Evolutionary conservation across 108 stramenopile genomes (phyloP).

Genomic region (Nannochloropsis oceanica): DNA sequence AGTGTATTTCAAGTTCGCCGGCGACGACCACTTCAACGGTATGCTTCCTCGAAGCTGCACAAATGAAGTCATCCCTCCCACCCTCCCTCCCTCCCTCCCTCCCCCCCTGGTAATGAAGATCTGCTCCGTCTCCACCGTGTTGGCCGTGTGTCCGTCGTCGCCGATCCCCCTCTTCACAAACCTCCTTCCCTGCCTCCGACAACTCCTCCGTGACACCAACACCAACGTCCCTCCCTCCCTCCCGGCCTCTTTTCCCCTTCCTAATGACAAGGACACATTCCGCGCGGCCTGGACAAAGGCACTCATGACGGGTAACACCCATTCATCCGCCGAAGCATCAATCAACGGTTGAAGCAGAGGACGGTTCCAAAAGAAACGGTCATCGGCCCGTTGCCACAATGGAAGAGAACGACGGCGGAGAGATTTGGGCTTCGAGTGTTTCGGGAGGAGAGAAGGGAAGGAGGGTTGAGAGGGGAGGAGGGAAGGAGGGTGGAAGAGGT

Average conservation of each 20-base stretch:
- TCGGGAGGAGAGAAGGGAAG: not conserved
- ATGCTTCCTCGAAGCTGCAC: slow-evolving; percentile 84
- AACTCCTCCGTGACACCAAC: slow-evolving; percentile 67
- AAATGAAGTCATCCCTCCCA: slow-evolving; percentile 31
- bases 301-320: not conserved
- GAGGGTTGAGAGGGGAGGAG: not conserved
- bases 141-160: slow-evolving; percentile 66
- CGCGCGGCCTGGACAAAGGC: not conserved
- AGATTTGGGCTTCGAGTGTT: not conserved
- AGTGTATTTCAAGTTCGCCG: slow-evolving; percentile 69
- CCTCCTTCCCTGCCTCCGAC: slow-evolving; percentile 54
- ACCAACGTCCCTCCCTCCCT: slow-evolving; percentile 28
- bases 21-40: slow-evolving; percentile 80
- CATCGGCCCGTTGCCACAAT: slow-evolving; percentile 40
- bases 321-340: not conserved
- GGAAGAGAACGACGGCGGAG: not conserved
- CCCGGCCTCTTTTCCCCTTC: not conserved
- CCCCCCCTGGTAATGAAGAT: not conserved
- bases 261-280: not conserved
- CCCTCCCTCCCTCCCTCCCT: not conserved
- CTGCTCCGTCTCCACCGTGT: slow-evolving; percentile 90
- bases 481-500: slow-evolving; percentile 20
- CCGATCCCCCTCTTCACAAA: slow-evolving; percentile 83
- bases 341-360: slow-evolving; percentile 47
- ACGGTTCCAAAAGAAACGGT: slow-evolving; percentile 89